Conservation (phyloP, 2,329 filamentous ascomycete species). For the Talaromyces funiculosus region DNA sequence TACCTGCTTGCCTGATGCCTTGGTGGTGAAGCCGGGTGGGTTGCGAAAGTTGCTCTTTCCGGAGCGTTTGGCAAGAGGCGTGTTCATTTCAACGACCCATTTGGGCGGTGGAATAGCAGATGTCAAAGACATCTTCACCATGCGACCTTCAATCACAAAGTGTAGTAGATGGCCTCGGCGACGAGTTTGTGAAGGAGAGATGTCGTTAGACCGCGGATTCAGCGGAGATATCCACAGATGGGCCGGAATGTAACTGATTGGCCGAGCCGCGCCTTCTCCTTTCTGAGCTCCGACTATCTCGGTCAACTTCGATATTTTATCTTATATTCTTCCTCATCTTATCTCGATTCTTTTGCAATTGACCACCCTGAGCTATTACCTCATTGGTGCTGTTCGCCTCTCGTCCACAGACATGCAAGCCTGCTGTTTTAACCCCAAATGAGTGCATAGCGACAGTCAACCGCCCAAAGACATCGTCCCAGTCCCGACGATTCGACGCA, state of each 20-base stretch:
- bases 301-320: not conserved
- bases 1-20: slow-evolving; percentile 53
- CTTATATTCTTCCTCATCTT: not conserved
- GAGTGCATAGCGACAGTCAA: not conserved
- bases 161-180: too few relatives aligned
- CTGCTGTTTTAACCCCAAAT: not conserved
- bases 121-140: slow-evolving; percentile 19
- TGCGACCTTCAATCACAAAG: not conserved
- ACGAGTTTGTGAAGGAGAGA: not conserved
- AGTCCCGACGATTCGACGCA: not conserved
- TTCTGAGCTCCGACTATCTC: slow-evolving; percentile 1
- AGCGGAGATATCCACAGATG: slow-evolving; percentile 1
- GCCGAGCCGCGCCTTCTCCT: not conserved
- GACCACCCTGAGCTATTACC: not conserved
- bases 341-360: not conserved
- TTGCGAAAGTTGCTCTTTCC: slow-evolving; percentile 68
- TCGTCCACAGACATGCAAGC: not conserved
- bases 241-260: not conserved
- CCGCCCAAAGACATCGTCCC: not conserved
- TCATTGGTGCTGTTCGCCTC: too few relatives aligned
- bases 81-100: slow-evolving; percentile 79
- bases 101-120: slow-evolving; percentile 53
- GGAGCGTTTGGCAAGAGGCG: slow-evolving; percentile 59
- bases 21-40: slow-evolving; percentile 70
- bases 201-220: not conserved